A percentile compares a stretch with the other conserved stretches of the same genome.
Evolutionary conservation across 495 filamentous ascomycete genomes (phyloP).

Genomic region (Hyphodiscus hymeniophilus): DNA sequence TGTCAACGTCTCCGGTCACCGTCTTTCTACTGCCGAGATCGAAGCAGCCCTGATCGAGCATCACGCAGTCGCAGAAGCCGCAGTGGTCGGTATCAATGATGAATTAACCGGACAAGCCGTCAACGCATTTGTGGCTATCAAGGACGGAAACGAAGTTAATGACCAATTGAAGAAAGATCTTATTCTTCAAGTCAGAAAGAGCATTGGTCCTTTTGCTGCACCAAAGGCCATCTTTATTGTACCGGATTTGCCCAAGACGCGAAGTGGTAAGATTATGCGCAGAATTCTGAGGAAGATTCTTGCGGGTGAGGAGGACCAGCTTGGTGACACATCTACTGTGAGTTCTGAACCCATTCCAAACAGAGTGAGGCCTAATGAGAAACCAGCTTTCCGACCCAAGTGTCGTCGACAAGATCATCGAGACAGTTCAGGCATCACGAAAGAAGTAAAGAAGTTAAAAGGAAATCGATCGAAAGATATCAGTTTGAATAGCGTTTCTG

Average conservation of each 20-base stretch:
- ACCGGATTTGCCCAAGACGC: slow-evolving; percentile 90
- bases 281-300: slow-evolving; percentile 95
- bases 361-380: slow-evolving; percentile 26
- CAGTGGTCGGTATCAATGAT: slow-evolving; percentile 87
- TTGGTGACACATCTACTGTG: slow-evolving; percentile 90
- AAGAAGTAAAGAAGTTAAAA: slow-evolving; percentile 31
- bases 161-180: slow-evolving; percentile 89
- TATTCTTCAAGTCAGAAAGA: slow-evolving; percentile 89
- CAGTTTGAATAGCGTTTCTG: slow-evolving; percentile 2
- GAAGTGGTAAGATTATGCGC: slow-evolving; percentile 98
- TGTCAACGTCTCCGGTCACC: slow-evolving; percentile 94
- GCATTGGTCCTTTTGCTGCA: slow-evolving; percentile 93
- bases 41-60: slow-evolving; percentile 95
- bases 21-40: slow-evolving; percentile 95
- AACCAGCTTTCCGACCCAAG: slow-evolving; percentile 77
- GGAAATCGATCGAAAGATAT: no score
- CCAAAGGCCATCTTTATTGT: slow-evolving; percentile 89
- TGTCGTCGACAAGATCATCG: slow-evolving; percentile 85
- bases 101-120: slow-evolving; percentile 95
- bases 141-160: slow-evolving; percentile 69
- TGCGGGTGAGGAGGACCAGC: slow-evolving; percentile 90
- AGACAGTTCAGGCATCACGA: slow-evolving; percentile 55
- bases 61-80: slow-evolving; percentile 81
- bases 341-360: slow-evolving; percentile 25
- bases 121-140: slow-evolving; percentile 92